Evolutionary conservation across 768 basidiomycete genomes (phyloP), one percentile per base, ranked within the genome.

Genomic region (Amanita molliuscula): DNA sequence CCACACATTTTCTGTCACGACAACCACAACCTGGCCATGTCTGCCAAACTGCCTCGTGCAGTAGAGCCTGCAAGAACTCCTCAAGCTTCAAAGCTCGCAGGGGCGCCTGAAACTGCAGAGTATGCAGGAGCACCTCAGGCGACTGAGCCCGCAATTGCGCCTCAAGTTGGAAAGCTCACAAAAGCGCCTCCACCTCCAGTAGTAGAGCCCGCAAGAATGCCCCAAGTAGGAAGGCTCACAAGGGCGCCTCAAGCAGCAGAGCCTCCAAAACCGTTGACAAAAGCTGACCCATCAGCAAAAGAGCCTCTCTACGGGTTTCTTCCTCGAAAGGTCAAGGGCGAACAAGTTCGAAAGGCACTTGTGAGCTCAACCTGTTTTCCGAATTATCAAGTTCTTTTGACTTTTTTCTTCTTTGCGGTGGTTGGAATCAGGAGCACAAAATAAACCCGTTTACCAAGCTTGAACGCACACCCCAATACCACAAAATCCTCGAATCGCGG

Each of bases 401-500:
- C 10, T 25, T n/a, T 25, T 44, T 29, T 42, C 3, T 38, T 62
- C 56, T 8, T 13, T 16, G 6, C 25, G 1, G 3, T 13, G 10
- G 31, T 1, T 13, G 31, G 4, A 2, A 13, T 31, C 59, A 93
- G 91, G 80, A 86, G 58, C 76, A 84, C 53, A 78, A 86, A 34
- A 53, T 84, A 35, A 97, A 98, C 60, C 87, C 95, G 0, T 98
- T 97, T 69, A 96, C 88, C 3, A 84, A 84, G 51, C 65, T 62
- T 51, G 86, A 89, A 0, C 84, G 84, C 62, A 78, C 89, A 0
- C 61, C 77, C 2, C 78, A 84, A 54, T 98, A 96, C 72, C 80
- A 71, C 65, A 91, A 88, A 68, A 94, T 98, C 50, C 64, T 98
- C 20, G 83, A 84, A 59, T 67, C 74, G 8, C 80, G 96, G 51